Evolutionary conservation across 768 basidiomycete species (phyloP), one percentile per base, ranked within the genome.

Genomic region (Obba rivulosa): DNA sequence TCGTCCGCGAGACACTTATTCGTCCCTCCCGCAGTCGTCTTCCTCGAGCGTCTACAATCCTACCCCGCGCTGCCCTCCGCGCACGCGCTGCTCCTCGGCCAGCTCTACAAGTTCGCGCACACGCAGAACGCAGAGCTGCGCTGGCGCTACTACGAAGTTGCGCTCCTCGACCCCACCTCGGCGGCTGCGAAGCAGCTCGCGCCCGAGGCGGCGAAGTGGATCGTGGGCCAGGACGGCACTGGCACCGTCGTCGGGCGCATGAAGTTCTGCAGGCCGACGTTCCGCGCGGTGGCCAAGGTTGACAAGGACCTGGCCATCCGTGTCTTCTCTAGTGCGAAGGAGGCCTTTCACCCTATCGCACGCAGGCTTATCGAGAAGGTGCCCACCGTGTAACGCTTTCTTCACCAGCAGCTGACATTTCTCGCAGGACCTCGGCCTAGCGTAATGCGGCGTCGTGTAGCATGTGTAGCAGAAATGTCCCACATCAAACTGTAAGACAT

Each of bases 221-320:
- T 89, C 18, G 75, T 81, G 13, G 87, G 83, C 2, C 67, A 56
- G 16, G 66, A 82, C 54, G 80, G 71, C 21, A 74, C 73, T 21
- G 81, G 77, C 1, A 66, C 78, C 22, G 68, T 91, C 48, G 85
- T 87, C 57, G 88, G 88, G 10, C 73, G 88, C 28, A 90, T 90
- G 87, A 90, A 91, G 62, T 89, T 89, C 69, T 90, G 88, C 64
- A 66, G 88, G 41, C 83, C 85, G 0, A 66, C 79, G 4, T 81
- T 90, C 59, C 66, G 78, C 31, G 77, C 69, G 0, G 75, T 81
- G 17, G 65, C 60, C 24, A 72, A 73, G 49, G 81, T 82, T 18
- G 70, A 90, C 57, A 58, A 62, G 41, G 57, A 59, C 31, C 64
- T 87, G 23, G 85, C 88, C 2, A 61, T 72, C 40, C 55, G 66